Evolutionary conservation across 192 early-diverging fungal genomes (phyloP), one percentile per base, ranked within the genome.

Genomic region (Globomyces pollinis-pini): DNA sequence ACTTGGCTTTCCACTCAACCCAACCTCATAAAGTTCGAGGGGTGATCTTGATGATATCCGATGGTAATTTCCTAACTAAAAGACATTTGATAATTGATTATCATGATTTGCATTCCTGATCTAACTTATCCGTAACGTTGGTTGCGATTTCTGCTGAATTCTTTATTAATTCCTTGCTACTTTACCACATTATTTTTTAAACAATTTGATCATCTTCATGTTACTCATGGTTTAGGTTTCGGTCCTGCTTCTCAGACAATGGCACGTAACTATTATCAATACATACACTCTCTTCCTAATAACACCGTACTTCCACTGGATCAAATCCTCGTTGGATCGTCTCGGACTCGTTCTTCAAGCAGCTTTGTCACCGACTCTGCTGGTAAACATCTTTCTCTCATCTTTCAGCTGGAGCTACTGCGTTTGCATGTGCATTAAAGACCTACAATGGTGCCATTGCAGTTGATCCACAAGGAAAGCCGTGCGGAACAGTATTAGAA

Each of bases 321-420:
- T 47, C 61, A 62, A 3, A 77, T 80, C 32, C 61, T 80, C 2
- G 87, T 97, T 13, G 94, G 96, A n/a, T 67, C 86, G 18, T 92
- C 91, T 18, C 84, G 96, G 32, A 99, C 96, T 3, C 77, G 88
- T 38, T 90, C 87, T 38, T 82, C 81, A 44, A 55, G 61, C 70
- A 88, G 86, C 35, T 70, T 96, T 26, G 80, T 99, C 3, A 99
- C 96, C 0, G 96, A 99, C 71, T 91, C 88, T 36, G 96, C 96
- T 8, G n/a, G n/a, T n/a, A n/a, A n/a, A n/a, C n/a, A n/a, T n/a
- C n/a, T n/a, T n/a, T n/a, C n/a, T n/a, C n/a, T n/a, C n/a, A n/a
- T n/a, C n/a, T n/a, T n/a, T n/a, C n/a, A n/a, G 94, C 96, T 23
- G 96, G 94, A 7, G 96, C 94, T 0, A 99, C 96, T 0, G 96